Evolutionary conservation across 306 rosid genomes (phyloP), one percentile per base, ranked within the genome.

Genomic region (Vigna angularis): DNA sequence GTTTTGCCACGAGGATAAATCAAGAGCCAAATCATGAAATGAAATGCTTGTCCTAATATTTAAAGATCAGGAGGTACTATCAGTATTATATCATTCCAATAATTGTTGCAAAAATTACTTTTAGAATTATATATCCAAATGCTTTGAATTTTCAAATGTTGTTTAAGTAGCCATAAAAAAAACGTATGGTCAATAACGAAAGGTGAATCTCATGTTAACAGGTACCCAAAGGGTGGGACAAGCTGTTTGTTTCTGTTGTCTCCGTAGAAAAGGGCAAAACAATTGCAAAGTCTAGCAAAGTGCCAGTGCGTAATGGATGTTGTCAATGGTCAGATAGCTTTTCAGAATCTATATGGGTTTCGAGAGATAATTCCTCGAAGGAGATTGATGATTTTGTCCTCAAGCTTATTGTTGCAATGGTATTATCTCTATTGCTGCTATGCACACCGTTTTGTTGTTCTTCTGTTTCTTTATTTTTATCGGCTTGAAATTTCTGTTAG

Each of bases 181-280:
- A 12, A 56, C 45, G 38, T 73, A 61, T 10, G n/a, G 70, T 64
- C 22, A 65, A 74, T 82, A 75, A 36, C 44, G 53, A 74, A 70
- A 56, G 82, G 36, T 34, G 68, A 76, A 61, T 79, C 68, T 34
- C 8, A 79, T 81, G 79, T 56, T 45, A 44, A 53, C 74, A 86
- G 94, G 90, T 90, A 30, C 90, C 94, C 42, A 86, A 86, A 80
- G 94, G 94, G 36, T 90, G 91, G 91, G 91, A 90, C 77, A 90
- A 88, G 84, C 79, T 90, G 69, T 83, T 84, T 79, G 84, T 90
- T 67, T 88, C 91, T 68, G 72, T 84, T 59, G 73, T 78, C 52
- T 86, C 90, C 1, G 48, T 74, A 22, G 85, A 84, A 78, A 88
- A 66, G 67, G 94, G 90, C 56, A 90, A 86, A 52, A 74, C 89